Evolutionary conservation across 441 rosid species (phyloP).

Genomic region (Syzygium syzygioides): DNA sequence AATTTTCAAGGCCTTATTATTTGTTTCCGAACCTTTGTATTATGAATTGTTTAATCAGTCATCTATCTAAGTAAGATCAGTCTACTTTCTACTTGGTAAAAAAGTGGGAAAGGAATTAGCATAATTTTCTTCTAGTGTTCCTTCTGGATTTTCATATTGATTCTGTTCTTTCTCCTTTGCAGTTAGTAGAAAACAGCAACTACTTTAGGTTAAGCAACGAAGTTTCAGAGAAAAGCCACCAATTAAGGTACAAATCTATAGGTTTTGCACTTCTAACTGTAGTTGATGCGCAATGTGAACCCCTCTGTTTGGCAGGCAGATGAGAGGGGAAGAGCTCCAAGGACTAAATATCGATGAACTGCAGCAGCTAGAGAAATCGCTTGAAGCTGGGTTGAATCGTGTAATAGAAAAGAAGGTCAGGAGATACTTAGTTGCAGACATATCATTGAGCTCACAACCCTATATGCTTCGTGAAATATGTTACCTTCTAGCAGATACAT

Average conservation of each 20-base stretch:
- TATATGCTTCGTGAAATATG: not conserved
- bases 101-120: not conserved
- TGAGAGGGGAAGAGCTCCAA: slow-evolving; percentile 93
- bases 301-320: slow-evolving; percentile 39
- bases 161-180: not conserved
- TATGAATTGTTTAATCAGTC: not conserved
- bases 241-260: slow-evolving; percentile 42
- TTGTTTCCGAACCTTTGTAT: not conserved
- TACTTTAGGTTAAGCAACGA: slow-evolving; percentile 56
- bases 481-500: not conserved
- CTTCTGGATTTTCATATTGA: not conserved
- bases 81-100: not conserved
- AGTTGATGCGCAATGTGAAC: not conserved
- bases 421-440: not conserved
- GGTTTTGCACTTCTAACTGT: too few relatives aligned
- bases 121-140: not conserved
- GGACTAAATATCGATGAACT: slow-evolving; percentile 69
- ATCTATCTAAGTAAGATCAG: not conserved
- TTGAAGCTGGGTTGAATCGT: slow-evolving; percentile 65
- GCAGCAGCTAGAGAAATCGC: slow-evolving; percentile 65
- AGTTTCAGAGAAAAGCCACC: slow-evolving; percentile 60
- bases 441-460: not conserved
- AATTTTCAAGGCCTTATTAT: not conserved
- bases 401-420: slow-evolving; percentile 72
- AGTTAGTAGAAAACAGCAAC: slow-evolving; percentile 66